Conservation (phyloP, 306 rosid species). For the Prunus mongolica region DNA sequence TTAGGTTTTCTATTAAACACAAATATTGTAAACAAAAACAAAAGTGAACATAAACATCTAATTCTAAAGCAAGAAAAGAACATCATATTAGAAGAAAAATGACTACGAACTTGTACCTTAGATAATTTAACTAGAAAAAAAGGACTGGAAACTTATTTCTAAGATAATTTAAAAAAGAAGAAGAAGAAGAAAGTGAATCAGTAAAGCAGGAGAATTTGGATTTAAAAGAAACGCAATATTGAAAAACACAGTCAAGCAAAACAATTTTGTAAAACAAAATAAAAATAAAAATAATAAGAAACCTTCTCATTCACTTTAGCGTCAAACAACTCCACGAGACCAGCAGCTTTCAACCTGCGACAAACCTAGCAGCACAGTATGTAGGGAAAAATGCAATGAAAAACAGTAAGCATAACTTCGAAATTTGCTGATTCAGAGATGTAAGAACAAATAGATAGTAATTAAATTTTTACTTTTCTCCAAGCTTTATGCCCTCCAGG, state of each 20-base stretch:
- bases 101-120: neutral
- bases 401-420: neutral
- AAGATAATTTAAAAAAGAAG: neutral
- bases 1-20: neutral
- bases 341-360: conserved; percentile 54
- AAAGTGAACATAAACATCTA: neutral
- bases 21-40: neutral
- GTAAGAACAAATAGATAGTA: neutral
- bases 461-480: conserved; percentile 49
- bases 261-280: neutral
- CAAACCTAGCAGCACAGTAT: conserved; percentile 44
- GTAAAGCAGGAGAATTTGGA: neutral
- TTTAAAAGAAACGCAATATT: neutral
- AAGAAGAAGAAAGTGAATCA: neutral
- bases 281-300: conserved; percentile 1
- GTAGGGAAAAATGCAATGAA: conserved; percentile 14
- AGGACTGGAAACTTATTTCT: neutral
- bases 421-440: neutral
- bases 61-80: neutral
- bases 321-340: conserved; percentile 63
- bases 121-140: neutral
- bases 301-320: conserved; percentile 91
- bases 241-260: neutral
- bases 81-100: neutral
- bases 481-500: conserved; percentile 59